Conservation (phyloP, 345 rosid species). For the Abelmoschus esculentus region DNA sequence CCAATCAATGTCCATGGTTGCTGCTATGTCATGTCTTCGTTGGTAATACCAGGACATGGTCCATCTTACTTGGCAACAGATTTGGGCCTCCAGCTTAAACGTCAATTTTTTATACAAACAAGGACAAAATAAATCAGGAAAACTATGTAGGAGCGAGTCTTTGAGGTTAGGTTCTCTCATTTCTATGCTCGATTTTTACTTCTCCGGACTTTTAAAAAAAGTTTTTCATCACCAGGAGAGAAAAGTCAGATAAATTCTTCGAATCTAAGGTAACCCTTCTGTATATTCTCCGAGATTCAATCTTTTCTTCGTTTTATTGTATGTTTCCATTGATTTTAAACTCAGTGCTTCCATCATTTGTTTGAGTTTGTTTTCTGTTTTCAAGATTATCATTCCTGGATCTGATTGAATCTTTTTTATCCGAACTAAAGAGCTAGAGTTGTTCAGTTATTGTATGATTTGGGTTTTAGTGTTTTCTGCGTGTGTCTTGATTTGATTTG, state of each 20-base stretch:
- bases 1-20: too few relatives aligned
- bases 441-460: neutral
- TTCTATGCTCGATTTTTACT: slow-evolving; percentile 10
- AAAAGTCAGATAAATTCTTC: slow-evolving; percentile 4
- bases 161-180: neutral
- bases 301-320: neutral
- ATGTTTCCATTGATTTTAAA: slow-evolving; percentile 7
- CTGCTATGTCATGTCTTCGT: too few relatives aligned
- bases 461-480: slow-evolving; percentile 16
- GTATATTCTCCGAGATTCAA: slow-evolving; percentile 11
- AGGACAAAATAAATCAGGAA: slow-evolving; percentile 19
- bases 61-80: too few relatives aligned
- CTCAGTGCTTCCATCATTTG: neutral
- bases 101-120: neutral
- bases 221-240: slow-evolving; percentile 6
- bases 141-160: neutral
- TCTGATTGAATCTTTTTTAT: slow-evolving; percentile 19
- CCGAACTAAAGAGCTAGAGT: slow-evolving; percentile 2
- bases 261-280: slow-evolving; percentile 24
- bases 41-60: too few relatives aligned
- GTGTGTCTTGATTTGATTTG: neutral
- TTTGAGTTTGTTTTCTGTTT: neutral
- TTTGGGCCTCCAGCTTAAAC: too few relatives aligned
- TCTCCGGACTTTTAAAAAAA: neutral
- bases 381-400: slow-evolving; percentile 17